Conservation (phyloP, 495 filamentous ascomycete species). For the Neurospora sp. region DNA sequence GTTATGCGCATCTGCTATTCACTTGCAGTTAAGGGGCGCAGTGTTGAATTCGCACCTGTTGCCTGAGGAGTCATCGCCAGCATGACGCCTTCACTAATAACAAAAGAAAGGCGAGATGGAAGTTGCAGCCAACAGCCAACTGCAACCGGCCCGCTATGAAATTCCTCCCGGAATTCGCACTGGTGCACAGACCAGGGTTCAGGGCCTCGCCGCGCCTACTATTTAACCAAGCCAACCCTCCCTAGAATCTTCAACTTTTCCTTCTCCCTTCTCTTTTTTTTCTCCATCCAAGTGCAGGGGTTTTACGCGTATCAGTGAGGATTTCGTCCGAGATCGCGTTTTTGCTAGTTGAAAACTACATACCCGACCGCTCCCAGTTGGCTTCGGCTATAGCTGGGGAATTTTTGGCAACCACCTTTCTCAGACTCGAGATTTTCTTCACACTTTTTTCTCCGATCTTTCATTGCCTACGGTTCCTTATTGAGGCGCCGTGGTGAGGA, state of each 20-base stretch:
- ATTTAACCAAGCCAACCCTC: slow-evolving; percentile 4
- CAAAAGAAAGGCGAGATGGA: no score
- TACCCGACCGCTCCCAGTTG: slow-evolving; percentile 33
- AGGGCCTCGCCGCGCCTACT: slow-evolving; percentile 1
- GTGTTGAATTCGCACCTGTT: not conserved
- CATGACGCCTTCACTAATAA: not conserved
- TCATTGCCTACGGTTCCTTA: slow-evolving; percentile 21
- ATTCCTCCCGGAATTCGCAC: slow-evolving; percentile 5
- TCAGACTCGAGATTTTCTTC: not conserved
- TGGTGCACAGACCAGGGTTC: slow-evolving; percentile 12
- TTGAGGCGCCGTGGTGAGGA: slow-evolving; percentile 16
- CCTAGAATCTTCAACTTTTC: slow-evolving; percentile 3
- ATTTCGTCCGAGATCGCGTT: slow-evolving; percentile 45
- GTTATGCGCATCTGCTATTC: no score
- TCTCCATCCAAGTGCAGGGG: slow-evolving; percentile 32
- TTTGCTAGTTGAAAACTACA: slow-evolving; percentile 52
- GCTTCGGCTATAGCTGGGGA: slow-evolving; percentile 17
- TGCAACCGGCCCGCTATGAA: not conserved
- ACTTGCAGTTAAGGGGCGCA: no score
- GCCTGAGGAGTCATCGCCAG: not conserved
- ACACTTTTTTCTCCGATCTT: slow-evolving; percentile 2
- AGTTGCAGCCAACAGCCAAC: no score
- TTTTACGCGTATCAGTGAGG: slow-evolving; percentile 43
- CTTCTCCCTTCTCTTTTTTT: slow-evolving; percentile 9
- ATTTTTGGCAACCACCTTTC: slow-evolving; percentile 17